Base-by-base conservation (phyloP, 2,329 filamentous ascomycete genomes). In the Diaporthe longicolla region DNA sequence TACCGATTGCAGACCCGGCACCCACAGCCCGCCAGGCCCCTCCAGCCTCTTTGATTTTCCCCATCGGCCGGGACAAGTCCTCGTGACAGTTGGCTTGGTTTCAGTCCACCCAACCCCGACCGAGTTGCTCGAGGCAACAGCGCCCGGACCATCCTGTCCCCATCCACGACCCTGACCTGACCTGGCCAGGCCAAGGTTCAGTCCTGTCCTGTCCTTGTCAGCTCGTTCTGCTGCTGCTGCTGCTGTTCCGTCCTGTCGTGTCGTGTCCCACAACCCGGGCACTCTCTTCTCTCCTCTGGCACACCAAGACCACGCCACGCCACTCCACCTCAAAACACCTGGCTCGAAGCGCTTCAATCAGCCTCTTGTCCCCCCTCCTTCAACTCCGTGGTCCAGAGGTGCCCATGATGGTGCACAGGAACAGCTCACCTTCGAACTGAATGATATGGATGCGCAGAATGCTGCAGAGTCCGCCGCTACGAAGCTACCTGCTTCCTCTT, bases 371-470 rank as follows among this genome's bases (percentile, higher is more conserved):
- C 15, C 72, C 58, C 71, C 59, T 73, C 74, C 75, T 54, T 69
- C 73, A 77, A 76, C 72, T 77, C 80, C 78, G 80, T 82, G 81
- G 79, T 82, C 80, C 77, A 80, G 77, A 80, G 82, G 82, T 83
- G 84, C 84, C 86, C 89, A 91, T 85, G 84, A 91, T 91, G 89
- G 86, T 90, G 87, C 85, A 87, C 85, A 85, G 84, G 85, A 85
- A 85, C 82, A 79, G 82, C 81, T 79, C 80, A 81, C 84, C 82
- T 83, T 83, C 81, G 82, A 87, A 87, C 87, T 90, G 88, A 89
- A 89, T 91, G 89, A 87, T 86, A 91, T 91, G 89, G 89, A 91
- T 90, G 89, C 88, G 89, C 89, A 90, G 86, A 90, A 91, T 91
- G 89, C 88, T 88, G 86, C 87, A 85, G 89, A 89, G 87, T 87